Percentiles rank a stretch among this genome's conserved stretches.
Conservation (phyloP, 2,329 filamentous ascomycete species). For the Cercospora sp. region DNA sequence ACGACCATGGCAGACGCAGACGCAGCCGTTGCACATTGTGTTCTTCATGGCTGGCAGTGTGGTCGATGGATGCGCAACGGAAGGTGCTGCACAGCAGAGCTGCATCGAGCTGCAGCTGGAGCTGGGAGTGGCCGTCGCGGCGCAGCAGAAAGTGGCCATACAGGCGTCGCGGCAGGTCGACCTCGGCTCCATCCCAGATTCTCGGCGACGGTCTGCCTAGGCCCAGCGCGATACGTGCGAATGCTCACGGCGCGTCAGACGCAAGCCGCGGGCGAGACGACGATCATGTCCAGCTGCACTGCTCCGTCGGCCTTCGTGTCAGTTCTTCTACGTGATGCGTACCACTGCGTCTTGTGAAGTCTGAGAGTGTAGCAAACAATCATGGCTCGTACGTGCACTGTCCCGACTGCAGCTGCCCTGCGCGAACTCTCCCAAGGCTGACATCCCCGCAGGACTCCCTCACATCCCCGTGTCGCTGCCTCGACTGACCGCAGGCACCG, state of each 20-base stretch:
- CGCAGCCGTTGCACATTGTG: background rate
- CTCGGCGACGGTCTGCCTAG: background rate
- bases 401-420: background rate
- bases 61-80: background rate
- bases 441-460: background rate
- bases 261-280: background rate
- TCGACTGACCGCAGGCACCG: constrained; percentile 12
- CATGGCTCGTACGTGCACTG: background rate
- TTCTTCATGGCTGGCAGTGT: background rate
- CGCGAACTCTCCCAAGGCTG: background rate
- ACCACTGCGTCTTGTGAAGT: background rate
- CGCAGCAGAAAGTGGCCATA: background rate
- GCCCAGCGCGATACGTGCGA: background rate
- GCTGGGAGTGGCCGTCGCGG: background rate
- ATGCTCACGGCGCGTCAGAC: background rate
- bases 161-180: background rate
- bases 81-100: background rate
- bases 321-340: background rate
- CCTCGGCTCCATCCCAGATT: background rate
- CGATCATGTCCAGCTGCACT: background rate
- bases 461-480: constrained; percentile 13
- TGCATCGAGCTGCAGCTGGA: background rate
- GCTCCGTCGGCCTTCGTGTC: background rate
- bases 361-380: background rate
- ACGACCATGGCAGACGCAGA: background rate